phyloP scores from a whole-genome alignment of 2,329 filamentous ascomycete genomes.

The Microsporum ferrugineum region DNA sequence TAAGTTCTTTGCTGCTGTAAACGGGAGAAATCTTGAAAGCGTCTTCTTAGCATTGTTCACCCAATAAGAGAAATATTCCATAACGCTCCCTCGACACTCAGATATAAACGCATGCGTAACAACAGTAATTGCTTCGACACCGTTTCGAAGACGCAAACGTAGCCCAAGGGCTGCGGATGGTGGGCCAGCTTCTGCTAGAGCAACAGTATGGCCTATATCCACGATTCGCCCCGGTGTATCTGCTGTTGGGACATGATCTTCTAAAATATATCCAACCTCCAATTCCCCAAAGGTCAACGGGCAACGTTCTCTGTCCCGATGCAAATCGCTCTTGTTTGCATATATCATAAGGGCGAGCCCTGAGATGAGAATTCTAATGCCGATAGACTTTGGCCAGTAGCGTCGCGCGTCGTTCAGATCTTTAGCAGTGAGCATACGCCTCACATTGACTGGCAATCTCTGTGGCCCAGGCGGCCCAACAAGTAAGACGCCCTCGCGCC shows the following conservation, averaged over 20 bases:
- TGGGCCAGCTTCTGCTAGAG: not conserved
- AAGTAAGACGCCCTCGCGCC: not conserved
- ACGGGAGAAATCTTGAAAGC: not conserved
- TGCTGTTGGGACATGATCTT: not conserved
- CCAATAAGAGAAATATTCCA: not conserved
- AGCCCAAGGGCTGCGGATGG: not conserved
- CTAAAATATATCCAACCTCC: not conserved
- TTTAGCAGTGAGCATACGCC: not conserved
- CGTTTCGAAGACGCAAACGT: not conserved
- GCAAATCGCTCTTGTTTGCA: not conserved
- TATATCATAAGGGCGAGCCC: not conserved
- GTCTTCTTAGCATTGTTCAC: not conserved
- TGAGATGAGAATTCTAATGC: not conserved
- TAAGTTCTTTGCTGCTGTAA: not conserved
- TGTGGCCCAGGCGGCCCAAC: not conserved
- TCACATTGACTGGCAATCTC: not conserved
- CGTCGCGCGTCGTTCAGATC: not conserved
- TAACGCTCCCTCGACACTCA: not conserved
- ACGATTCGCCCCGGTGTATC: not conserved
- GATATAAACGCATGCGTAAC: constrained; percentile 1
- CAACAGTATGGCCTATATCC: not conserved
- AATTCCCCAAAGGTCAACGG: not conserved
- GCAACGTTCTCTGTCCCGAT: not conserved
- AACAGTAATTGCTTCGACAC: constrained; percentile 5
- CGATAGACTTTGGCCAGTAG: not conserved